These are phyloP conservation scores for Bathelium albidoporum DNA, from an alignment of 495 filamentous ascomycete species.

Conservation along the genomic window DNA sequence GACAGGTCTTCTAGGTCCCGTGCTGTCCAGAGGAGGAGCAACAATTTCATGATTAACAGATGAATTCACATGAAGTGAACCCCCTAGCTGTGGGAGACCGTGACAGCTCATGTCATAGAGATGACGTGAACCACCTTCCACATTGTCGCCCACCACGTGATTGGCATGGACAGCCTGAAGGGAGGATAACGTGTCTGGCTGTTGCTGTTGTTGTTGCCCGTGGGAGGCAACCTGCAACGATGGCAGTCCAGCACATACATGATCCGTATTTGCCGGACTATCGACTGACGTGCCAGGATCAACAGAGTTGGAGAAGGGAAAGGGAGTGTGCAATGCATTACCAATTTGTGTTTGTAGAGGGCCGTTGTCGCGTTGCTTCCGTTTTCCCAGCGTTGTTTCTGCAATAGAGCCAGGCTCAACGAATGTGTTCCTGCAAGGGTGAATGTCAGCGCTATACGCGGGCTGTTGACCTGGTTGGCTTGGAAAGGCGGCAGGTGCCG, in stretches of 20 bases:
- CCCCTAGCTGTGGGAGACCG: background rate
- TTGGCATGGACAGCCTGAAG: background rate
- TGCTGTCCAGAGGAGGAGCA: background rate
- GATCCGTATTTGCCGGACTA: too few species aligned
- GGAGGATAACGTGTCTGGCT: background rate
- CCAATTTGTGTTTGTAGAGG: too few species aligned
- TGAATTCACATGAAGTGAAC: background rate
- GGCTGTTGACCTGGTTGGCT: background rate
- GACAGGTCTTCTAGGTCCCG: background rate
- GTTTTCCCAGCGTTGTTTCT: background rate
- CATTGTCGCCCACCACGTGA: background rate
- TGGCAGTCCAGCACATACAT: too few species aligned
- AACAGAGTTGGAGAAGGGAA: too few species aligned
- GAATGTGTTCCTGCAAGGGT: too few species aligned
- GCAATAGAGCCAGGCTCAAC: background rate
- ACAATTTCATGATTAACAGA: background rate
- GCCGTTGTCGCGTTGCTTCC: background rate
- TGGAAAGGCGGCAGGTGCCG: too few species aligned
- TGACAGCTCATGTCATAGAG: background rate
- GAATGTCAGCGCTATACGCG: background rate
- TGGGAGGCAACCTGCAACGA: too few species aligned
- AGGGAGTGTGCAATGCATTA: too few species aligned
- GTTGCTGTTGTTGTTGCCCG: background rate
- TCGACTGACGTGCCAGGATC: too few species aligned
- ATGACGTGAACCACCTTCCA: background rate